Percentiles rank a stretch among this genome's conserved stretches.
Conservation (phyloP, 1,139 yeast species). For the Nakaseomyces kungkrabaensis region DNA sequence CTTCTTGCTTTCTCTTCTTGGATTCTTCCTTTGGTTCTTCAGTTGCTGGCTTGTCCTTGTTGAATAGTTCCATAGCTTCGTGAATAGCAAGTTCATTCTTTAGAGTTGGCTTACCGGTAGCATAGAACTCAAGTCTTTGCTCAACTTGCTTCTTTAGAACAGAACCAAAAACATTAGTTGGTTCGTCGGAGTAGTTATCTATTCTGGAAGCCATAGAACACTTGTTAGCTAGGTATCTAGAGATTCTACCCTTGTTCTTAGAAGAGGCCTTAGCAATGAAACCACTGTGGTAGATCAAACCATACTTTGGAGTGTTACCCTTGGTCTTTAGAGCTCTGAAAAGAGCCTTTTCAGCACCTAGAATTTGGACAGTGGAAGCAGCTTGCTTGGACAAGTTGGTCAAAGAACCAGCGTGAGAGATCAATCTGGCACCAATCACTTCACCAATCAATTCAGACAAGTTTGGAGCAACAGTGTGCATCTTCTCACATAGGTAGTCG, state of each 20-base stretch:
- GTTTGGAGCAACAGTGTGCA: slow-evolving; percentile 98
- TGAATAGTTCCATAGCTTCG: slow-evolving; percentile 69
- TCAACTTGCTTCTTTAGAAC: slow-evolving; percentile 93
- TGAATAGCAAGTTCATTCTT: slow-evolving; percentile 91
- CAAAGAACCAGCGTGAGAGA: slow-evolving; percentile 96
- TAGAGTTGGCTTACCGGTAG: slow-evolving; percentile 93
- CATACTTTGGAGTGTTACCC: slow-evolving; percentile 97
- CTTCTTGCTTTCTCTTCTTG: slow-evolving; percentile 40
- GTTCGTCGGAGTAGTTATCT: slow-evolving; percentile 87
- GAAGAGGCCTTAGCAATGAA: slow-evolving; percentile 94
- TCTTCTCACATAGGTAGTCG: slow-evolving; percentile 83
- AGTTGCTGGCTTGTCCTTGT: slow-evolving; percentile 43
- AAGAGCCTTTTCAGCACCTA: slow-evolving; percentile 98
- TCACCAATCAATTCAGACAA: slow-evolving; percentile 95
- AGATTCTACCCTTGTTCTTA: slow-evolving; percentile 97
- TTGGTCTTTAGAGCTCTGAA: slow-evolving; percentile 98
- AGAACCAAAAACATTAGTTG: slow-evolving; percentile 78
- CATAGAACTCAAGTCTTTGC: slow-evolving; percentile 92
- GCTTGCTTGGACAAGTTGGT: slow-evolving; percentile 96
- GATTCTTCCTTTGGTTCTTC: slow-evolving; percentile 18
- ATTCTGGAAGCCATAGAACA: slow-evolving; percentile 98
- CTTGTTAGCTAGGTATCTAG: slow-evolving; percentile 96
- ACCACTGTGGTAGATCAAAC: slow-evolving; percentile 92
- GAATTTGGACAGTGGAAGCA: slow-evolving; percentile 95
- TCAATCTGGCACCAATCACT: slow-evolving; percentile 95